These are phyloP conservation scores for Curvularia hawaiiensis DNA, from an alignment of 2,329 filamentous ascomycete genomes.

Conservation along the genomic window DNA sequence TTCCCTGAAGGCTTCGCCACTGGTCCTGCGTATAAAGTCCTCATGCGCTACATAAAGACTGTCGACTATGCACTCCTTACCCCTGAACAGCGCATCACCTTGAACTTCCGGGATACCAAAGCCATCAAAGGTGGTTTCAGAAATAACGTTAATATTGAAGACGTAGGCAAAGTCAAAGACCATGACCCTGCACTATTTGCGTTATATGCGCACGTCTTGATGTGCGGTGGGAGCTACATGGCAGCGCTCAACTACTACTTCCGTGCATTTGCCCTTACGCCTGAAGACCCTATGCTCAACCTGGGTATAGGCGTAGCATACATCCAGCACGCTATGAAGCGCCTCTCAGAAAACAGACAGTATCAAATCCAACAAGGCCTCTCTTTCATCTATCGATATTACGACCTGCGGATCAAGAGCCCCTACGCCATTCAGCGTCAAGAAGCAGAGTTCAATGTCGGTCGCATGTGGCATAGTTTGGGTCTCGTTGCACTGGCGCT, in stretches of 20 bases:
- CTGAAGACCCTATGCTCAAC: constrained; percentile 76
- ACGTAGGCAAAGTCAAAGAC: constrained; percentile 47
- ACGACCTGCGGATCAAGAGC: constrained; percentile 60
- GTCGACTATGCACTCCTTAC: constrained; percentile 74
- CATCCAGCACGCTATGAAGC: constrained; percentile 86
- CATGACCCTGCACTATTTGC: constrained; percentile 79
- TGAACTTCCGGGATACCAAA: constrained; percentile 45
- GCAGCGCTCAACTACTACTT: constrained; percentile 90
- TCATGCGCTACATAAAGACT: constrained; percentile 87
- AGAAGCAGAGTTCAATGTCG: constrained; percentile 84
- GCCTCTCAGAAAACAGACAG: constrained; percentile 88
- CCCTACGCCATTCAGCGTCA: constrained; percentile 59
- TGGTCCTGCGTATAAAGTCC: constrained; percentile 85
- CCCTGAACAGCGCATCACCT: constrained; percentile 54
- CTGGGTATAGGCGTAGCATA: constrained; percentile 78
- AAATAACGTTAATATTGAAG: constrained; percentile 45
- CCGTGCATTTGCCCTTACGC: constrained; percentile 67
- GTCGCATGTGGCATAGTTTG: constrained; percentile 74
- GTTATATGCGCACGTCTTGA: constrained; percentile 89
- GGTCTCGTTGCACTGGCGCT: constrained; percentile 75
- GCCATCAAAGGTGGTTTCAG: constrained; percentile 48
- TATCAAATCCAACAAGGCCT: constrained; percentile 86
- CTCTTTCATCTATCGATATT: constrained; percentile 77
- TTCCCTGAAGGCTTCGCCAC: constrained; percentile 77
- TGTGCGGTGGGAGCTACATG: constrained; percentile 80